Conservation (phyloP, 306 rosid genomes). For the Mimosa bimucronata region DNA sequence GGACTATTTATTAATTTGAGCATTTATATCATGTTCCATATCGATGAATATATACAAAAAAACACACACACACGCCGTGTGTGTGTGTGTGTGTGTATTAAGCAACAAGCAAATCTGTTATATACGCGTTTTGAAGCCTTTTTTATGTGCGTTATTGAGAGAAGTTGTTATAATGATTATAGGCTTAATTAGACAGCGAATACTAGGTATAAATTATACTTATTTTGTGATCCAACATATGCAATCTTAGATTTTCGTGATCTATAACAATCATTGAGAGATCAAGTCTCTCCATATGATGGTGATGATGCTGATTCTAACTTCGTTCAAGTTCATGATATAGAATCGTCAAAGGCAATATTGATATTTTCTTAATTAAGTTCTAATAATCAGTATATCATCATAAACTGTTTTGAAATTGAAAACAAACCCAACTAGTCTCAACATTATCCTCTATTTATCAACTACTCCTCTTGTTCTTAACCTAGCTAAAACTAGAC, state of each 20-base stretch:
- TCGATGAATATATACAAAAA: background rate
- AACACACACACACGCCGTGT: no score
- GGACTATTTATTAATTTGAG: slow-evolving; percentile 19
- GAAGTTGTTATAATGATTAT: slow-evolving; percentile 9
- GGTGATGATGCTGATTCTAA: slow-evolving; percentile 24
- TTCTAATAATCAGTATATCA: background rate
- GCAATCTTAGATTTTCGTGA: background rate
- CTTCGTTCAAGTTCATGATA: slow-evolving; percentile 3
- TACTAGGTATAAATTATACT: slow-evolving; percentile 4
- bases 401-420: slow-evolving; percentile 17
- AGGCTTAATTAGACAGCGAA: slow-evolving; percentile 40
- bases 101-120: background rate
- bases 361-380: background rate
- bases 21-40: slow-evolving; percentile 5
- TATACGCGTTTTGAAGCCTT: background rate
- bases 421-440: background rate
- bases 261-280: slow-evolving; percentile 48
- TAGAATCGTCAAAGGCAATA: slow-evolving; percentile 22
- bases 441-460: background rate
- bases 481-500: no score
- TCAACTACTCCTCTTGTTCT: no score
- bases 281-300: slow-evolving; percentile 37
- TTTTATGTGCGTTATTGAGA: background rate
- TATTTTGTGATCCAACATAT: slow-evolving; percentile 14
- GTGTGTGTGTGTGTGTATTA: no score